phyloP scores from a whole-genome alignment of 129 eudicot species.

The Helichrysum umbraculigerum region DNA sequence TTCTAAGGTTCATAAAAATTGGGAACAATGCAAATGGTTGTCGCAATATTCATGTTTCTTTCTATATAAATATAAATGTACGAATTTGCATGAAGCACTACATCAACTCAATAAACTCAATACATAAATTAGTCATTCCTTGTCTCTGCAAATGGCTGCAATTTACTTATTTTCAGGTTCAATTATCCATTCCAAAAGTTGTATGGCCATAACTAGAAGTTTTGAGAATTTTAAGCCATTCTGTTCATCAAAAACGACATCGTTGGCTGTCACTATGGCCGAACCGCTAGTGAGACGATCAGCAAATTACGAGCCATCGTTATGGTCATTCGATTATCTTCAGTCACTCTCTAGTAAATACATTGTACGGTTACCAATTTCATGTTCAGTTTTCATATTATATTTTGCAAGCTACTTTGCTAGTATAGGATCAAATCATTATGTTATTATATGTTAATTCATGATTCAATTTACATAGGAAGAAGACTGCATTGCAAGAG shows the following conservation, averaged over 20 bases:
- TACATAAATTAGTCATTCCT: no score
- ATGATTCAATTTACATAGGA: neutral
- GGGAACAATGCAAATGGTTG: no score
- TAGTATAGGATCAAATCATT: neutral
- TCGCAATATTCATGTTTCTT: no score
- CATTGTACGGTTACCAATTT: neutral
- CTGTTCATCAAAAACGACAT: slow-evolving; percentile 2
- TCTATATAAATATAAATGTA: no score
- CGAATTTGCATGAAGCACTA: no score
- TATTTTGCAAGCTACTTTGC: neutral
- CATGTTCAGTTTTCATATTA: neutral
- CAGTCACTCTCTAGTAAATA: slow-evolving; percentile 24
- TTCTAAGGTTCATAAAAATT: no score
- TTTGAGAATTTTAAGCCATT: neutral
- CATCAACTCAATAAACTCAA: neutral
- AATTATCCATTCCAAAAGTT: neutral
- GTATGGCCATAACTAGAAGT: neutral
- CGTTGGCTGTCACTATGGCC: neutral
- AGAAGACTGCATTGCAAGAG: neutral
- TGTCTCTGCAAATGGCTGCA: neutral
- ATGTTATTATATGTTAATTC: neutral
- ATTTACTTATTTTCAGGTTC: neutral
- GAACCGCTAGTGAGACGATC: slow-evolving; percentile 11
- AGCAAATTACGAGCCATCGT: slow-evolving; percentile 12
- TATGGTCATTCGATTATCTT: slow-evolving; percentile 19